Conservation (phyloP, 2,329 filamentous ascomycete species). For the Dactylonectria macrodidyma region DNA sequence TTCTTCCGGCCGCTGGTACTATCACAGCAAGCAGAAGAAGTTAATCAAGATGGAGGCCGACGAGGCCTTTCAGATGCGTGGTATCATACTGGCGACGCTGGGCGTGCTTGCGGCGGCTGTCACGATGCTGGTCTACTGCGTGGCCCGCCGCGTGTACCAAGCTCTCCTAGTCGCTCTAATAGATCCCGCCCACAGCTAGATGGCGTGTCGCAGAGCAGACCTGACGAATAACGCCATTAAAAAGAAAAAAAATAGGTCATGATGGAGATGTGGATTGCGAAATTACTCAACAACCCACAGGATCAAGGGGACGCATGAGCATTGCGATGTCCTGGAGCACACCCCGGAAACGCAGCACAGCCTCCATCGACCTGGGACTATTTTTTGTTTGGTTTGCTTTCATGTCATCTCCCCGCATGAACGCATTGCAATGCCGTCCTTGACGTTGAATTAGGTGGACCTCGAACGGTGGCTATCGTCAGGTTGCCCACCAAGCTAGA, state of each 20-base stretch:
- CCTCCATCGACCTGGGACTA: background rate
- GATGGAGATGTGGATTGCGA: constrained; percentile 16
- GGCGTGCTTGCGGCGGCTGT: constrained; percentile 47
- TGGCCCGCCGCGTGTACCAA: constrained; percentile 36
- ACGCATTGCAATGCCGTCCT: background rate
- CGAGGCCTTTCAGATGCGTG: constrained; percentile 74
- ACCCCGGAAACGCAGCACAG: constrained; percentile 10
- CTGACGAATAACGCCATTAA: constrained; percentile 7
- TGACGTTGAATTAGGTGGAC: background rate
- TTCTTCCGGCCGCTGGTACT: constrained; percentile 56
- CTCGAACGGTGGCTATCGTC: background rate
- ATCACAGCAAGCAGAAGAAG: constrained; percentile 71
- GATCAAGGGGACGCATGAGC: background rate
- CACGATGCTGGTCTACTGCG: constrained; percentile 33
- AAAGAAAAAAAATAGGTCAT: background rate
- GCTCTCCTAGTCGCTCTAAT: background rate
- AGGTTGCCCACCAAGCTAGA: background rate
- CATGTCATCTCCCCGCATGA: background rate
- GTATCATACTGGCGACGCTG: constrained; percentile 67
- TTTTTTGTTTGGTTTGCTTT: background rate
- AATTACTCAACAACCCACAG: background rate
- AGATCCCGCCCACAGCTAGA: constrained; percentile 1
- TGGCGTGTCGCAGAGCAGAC: constrained; percentile 22
- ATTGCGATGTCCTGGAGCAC: constrained; percentile 9
- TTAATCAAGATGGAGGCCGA: constrained; percentile 73